phyloP scores from a whole-genome alignment of 225 moss, liverwort and hornwort genomes.

The Physcomitrium patens region DNA sequence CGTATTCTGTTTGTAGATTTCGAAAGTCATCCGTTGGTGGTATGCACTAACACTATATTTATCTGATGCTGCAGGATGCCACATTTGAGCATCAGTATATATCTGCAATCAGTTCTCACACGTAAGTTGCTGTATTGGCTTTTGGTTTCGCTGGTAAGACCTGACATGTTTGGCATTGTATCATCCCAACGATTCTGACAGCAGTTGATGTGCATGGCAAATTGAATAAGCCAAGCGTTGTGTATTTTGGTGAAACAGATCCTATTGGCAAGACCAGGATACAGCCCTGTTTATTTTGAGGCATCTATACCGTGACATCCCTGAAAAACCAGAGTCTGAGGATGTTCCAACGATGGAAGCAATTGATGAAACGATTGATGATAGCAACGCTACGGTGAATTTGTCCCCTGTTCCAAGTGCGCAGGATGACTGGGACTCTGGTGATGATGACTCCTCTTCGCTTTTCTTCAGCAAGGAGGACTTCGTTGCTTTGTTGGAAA shows the following conservation, averaged over 20 bases:
- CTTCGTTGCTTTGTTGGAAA: constrained; percentile 55
- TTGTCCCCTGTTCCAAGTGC: constrained; percentile 33
- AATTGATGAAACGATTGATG: constrained; percentile 44
- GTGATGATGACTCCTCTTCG: constrained; percentile 71
- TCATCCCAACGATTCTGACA: neutral
- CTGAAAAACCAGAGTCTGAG: constrained; percentile 60
- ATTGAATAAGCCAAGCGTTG: constrained; percentile 5
- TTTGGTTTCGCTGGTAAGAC: neutral
- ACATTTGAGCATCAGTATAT: constrained; percentile 99
- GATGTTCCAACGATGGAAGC: constrained; percentile 46
- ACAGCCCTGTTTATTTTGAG: constrained; percentile 97
- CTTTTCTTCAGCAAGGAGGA: constrained; percentile 72
- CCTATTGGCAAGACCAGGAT: constrained; percentile 96
- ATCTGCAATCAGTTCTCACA: constrained; percentile 97
- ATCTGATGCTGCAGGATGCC: constrained; percentile 66
- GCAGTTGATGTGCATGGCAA: neutral
- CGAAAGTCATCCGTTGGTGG: neutral
- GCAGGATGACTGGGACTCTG: constrained; percentile 67
- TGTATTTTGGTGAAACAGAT: constrained; percentile 44
- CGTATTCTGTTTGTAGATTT: constrained; percentile 6
- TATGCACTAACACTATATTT: constrained; percentile 20
- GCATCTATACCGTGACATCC: constrained; percentile 83
- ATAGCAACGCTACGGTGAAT: constrained; percentile 31
- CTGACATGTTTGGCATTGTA: neutral
- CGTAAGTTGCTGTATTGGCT: constrained; percentile 52